A percentile compares a stretch with the other conserved stretches of the same genome.
phyloP scores from a whole-genome alignment of 805 yeast species.

The Sugiyamaella qingdaonensis region DNA sequence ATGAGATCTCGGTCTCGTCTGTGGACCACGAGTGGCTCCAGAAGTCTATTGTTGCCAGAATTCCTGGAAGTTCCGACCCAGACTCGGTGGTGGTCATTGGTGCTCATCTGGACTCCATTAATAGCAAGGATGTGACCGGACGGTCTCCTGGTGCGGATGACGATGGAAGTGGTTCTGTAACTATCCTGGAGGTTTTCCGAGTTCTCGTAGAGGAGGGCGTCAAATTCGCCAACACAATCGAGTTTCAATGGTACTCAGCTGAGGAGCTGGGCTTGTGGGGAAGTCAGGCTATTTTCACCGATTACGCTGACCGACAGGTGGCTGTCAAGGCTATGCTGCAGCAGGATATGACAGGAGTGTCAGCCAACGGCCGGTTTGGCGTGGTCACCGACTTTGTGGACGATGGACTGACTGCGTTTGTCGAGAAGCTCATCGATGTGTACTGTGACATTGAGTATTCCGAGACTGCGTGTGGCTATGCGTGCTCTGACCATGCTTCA shows the following conservation, averaged over 20 bases:
- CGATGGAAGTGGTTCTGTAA: slow-evolving; percentile 79
- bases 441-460: slow-evolving; percentile 62
- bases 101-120: slow-evolving; percentile 80
- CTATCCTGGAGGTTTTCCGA: slow-evolving; percentile 67
- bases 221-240: slow-evolving; percentile 65
- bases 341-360: slow-evolving; percentile 87
- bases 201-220: slow-evolving; percentile 44
- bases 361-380: slow-evolving; percentile 56
- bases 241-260: slow-evolving; percentile 88
- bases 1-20: slow-evolving; percentile 33
- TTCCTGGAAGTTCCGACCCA: slow-evolving; percentile 46
- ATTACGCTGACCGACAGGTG: slow-evolving; percentile 40
- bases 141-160: slow-evolving; percentile 92
- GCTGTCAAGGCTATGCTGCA: slow-evolving; percentile 76
- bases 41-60: slow-evolving; percentile 60
- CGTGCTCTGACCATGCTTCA: slow-evolving; percentile 85
- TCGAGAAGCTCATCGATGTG: slow-evolving; percentile 52
- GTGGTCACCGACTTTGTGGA: slow-evolving; percentile 65
- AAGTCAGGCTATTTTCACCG: slow-evolving; percentile 65
- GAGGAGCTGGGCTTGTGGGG: slow-evolving; percentile 90
- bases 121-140: slow-evolving; percentile 59
- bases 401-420: slow-evolving; percentile 47
- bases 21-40: slow-evolving; percentile 72
- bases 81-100: slow-evolving; percentile 67
- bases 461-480: slow-evolving; percentile 79